Evolutionary conservation across 805 yeast species (phyloP).

Genomic region (Starmerella etchellsii): DNA sequence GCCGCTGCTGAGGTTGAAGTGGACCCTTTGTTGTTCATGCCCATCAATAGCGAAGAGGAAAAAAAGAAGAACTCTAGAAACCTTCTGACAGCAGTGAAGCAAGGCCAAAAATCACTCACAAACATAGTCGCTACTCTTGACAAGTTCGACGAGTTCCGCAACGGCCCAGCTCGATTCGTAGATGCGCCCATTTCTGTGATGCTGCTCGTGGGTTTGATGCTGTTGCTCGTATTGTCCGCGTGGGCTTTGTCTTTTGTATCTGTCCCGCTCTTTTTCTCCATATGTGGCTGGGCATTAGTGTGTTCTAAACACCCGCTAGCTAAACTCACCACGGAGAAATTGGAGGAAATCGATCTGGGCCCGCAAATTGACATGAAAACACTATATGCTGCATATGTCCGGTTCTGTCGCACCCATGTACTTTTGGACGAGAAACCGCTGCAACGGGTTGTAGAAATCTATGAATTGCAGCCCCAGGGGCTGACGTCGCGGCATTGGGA

Average conservation of each 20-base stretch:
- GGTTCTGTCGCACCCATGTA: conserved; percentile 30
- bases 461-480: conserved; percentile 58
- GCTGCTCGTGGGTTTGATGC: conserved; percentile 33
- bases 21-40: background rate
- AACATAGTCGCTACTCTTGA: conserved; percentile 40
- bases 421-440: conserved; percentile 57
- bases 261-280: conserved; percentile 47
- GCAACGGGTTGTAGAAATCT: conserved; percentile 53
- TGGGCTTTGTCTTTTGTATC: conserved; percentile 35
- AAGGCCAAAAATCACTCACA: conserved; percentile 49
- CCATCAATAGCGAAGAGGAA: conserved; percentile 13
- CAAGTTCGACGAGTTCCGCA: conserved; percentile 40
- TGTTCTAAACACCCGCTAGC: conserved; percentile 48
- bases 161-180: conserved; percentile 54
- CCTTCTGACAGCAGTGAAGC: conserved; percentile 17
- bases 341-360: conserved; percentile 18
- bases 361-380: conserved; percentile 7
- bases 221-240: conserved; percentile 24
- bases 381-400: background rate
- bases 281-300: conserved; percentile 44
- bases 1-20: background rate
- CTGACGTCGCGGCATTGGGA: conserved; percentile 50
- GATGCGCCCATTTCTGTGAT: conserved; percentile 57
- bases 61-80: conserved; percentile 14
- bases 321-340: conserved; percentile 23